phyloP scores from a whole-genome alignment of 306 rosid genomes.

The Gleditsia sinensis region DNA sequence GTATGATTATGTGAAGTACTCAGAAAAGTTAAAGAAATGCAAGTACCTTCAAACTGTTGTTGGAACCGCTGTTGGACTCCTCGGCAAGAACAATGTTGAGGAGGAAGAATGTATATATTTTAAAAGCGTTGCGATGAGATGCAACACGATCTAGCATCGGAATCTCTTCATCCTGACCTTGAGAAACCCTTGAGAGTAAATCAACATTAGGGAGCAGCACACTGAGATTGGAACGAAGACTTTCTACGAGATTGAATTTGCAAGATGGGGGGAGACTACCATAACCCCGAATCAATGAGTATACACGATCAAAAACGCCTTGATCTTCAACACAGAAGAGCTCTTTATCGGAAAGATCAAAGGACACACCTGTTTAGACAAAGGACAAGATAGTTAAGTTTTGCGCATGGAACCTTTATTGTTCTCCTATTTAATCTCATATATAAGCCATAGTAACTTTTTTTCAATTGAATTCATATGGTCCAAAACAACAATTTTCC shows the following conservation, averaged over 20 bases:
- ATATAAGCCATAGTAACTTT: background rate
- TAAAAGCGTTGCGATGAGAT: conserved; percentile 84
- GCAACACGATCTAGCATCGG: conserved; percentile 58
- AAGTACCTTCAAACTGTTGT: conserved; percentile 53
- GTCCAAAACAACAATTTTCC: background rate
- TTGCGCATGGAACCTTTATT: background rate
- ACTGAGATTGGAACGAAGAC: conserved; percentile 83
- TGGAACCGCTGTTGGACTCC: conserved; percentile 48
- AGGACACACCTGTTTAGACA: conserved; percentile 60
- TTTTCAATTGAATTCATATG: background rate
- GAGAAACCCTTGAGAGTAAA: conserved; percentile 67
- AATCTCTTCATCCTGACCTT: conserved; percentile 46
- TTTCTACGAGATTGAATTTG: conserved; percentile 74
- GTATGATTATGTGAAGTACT: background rate
- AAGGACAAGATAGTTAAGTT: background rate
- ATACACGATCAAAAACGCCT: conserved; percentile 78
- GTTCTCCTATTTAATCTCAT: background rate
- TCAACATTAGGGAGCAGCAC: conserved; percentile 94
- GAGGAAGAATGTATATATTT: conserved; percentile 79
- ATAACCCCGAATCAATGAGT: conserved; percentile 65
- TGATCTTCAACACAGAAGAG: conserved; percentile 80
- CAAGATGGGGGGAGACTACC: conserved; percentile 55
- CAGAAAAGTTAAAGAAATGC: background rate
- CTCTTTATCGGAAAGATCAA: conserved; percentile 90
- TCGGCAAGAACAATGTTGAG: conserved; percentile 57